phyloP scores from a whole-genome alignment of 306 rosid genomes.

The Medicago lupulina region DNA sequence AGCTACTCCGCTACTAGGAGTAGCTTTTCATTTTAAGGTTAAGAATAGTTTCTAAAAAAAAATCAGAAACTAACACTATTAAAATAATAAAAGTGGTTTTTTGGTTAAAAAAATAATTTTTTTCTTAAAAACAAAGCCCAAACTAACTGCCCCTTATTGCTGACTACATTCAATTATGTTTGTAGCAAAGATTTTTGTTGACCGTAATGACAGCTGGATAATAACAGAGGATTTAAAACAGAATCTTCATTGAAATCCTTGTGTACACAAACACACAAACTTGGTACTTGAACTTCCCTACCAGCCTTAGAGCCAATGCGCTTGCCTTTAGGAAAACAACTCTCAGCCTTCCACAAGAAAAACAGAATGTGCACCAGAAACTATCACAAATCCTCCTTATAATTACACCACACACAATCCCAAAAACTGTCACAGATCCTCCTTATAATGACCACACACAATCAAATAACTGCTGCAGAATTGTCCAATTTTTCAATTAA shows the following conservation, averaged over 20 bases:
- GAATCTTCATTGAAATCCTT: not conserved
- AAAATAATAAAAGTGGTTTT: too few species aligned
- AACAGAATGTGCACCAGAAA: not conserved
- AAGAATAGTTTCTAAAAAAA: too few species aligned
- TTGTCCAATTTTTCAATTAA: not conserved
- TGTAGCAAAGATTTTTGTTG: slow-evolving; percentile 18
- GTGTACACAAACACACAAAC: not conserved
- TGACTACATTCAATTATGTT: slow-evolving; percentile 29
- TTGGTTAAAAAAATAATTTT: too few species aligned
- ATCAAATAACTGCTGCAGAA: not conserved
- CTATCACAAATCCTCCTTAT: slow-evolving; percentile 3
- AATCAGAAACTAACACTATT: too few species aligned
- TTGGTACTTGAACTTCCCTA: not conserved
- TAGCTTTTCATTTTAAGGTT: too few species aligned
- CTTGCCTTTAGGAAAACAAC: not conserved
- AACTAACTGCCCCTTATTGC: not conserved
- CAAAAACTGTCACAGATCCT: too few species aligned
- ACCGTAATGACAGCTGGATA: slow-evolving; percentile 10
- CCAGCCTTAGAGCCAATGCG: slow-evolving; percentile 5
- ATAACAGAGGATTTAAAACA: not conserved
- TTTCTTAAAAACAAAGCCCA: too few species aligned
- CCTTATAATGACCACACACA: not conserved
- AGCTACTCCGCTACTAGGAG: too few species aligned
- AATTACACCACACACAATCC: not conserved
- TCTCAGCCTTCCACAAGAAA: not conserved